These are phyloP conservation scores for Conringia planisiliqua DNA, from an alignment of 345 rosid species.

Conservation along the genomic window DNA sequence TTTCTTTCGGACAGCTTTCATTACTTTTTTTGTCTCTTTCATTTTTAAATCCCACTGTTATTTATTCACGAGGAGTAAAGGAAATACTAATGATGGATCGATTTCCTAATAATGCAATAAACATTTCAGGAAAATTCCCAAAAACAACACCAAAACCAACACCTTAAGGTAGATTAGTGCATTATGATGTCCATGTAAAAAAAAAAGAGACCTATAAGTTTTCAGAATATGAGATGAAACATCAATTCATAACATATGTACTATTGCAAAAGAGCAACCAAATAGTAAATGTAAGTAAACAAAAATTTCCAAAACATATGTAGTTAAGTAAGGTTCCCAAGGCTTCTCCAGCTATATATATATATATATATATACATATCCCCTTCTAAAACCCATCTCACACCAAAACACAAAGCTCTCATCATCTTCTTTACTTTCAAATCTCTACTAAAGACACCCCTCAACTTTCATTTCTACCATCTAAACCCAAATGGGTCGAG, in stretches of 20 bases:
- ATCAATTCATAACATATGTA: too few species aligned
- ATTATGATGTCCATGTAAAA: too few species aligned
- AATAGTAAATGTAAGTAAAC: too few species aligned
- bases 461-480: not conserved
- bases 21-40: not conserved
- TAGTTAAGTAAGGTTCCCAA: not conserved
- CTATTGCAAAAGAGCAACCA: too few species aligned
- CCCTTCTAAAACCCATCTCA: slow-evolving; percentile 14
- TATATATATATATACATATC: not conserved
- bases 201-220: not conserved
- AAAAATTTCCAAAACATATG: too few species aligned
- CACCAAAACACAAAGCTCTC: slow-evolving; percentile 14
- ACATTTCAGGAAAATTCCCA: not conserved
- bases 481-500: slow-evolving; percentile 17
- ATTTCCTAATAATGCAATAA: too few species aligned
- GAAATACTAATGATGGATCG: not conserved
- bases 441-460: not conserved
- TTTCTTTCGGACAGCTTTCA: slow-evolving; percentile 23
- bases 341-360: not conserved
- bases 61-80: not conserved
- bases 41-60: not conserved
- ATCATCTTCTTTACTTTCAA: slow-evolving; percentile 6
- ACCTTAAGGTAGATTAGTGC: not conserved
- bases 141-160: not conserved
- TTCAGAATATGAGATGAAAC: not conserved